Conservation (phyloP, 139 green algal species). For the Chlamydomonas asymmetrica region DNA sequence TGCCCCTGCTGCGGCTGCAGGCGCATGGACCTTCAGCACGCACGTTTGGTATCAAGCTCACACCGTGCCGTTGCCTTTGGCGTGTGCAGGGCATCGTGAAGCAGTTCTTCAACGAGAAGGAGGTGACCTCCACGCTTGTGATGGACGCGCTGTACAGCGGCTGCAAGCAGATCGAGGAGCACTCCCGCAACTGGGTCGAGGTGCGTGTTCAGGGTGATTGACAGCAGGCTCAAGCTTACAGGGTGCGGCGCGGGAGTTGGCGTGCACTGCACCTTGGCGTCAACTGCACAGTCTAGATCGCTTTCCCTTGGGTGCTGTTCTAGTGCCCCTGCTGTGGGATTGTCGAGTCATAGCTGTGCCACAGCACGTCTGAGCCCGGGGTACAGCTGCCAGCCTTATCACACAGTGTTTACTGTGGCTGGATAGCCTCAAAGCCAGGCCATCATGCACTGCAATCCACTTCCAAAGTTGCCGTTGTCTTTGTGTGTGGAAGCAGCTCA, state of each 20-base stretch:
- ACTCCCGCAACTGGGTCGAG: constrained; percentile 41
- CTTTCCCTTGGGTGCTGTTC: no score
- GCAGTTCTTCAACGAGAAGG: constrained; percentile 98
- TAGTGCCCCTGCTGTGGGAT: no score
- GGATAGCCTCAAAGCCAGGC: constrained; percentile 6
- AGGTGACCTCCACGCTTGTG: constrained; percentile 97
- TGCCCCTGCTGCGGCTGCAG: background rate
- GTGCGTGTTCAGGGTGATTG: constrained; percentile 29
- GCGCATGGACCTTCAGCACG: no score
- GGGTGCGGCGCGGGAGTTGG: no score
- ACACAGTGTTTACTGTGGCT: no score
- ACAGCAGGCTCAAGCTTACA: no score
- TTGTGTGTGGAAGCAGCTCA: no score
- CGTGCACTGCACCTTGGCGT: no score
- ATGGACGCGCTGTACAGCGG: constrained; percentile 96
- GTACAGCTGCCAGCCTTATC: constrained; percentile 13
- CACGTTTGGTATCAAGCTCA: background rate
- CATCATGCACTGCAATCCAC: background rate
- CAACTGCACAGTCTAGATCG: no score
- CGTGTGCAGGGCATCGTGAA: constrained; percentile 82
- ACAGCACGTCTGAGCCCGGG: background rate
- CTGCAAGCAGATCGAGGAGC: constrained; percentile 81
- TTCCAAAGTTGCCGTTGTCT: no score
- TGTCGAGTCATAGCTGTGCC: constrained; percentile 8
- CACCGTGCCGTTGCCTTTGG: background rate